phyloP scores from a whole-genome alignment of 2,329 filamentous ascomycete species.

The Aspergillus latus region DNA sequence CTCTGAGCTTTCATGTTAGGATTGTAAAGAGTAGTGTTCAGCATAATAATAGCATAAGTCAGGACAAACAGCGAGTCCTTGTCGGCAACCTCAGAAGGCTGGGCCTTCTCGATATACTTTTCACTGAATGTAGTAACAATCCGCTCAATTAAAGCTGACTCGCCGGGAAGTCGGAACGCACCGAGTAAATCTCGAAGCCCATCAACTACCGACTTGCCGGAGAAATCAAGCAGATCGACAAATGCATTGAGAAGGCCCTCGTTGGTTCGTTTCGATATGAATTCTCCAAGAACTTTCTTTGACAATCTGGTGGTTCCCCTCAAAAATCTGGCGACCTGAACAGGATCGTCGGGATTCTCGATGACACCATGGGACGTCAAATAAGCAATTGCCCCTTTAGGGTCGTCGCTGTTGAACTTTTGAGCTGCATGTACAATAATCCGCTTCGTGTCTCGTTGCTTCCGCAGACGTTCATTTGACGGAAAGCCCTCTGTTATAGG shows the following conservation, averaged over 20 bases:
- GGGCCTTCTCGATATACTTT: conserved; percentile 71
- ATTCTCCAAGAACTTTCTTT: conserved; percentile 89
- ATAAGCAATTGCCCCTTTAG: conserved; percentile 83
- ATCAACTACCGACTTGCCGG: conserved; percentile 82
- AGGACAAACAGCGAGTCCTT: conserved; percentile 87
- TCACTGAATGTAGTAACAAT: conserved; percentile 86
- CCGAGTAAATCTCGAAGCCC: conserved; percentile 83
- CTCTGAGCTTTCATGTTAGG: conserved; percentile 74
- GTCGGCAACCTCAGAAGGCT: conserved; percentile 73
- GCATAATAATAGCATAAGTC: conserved; percentile 94
- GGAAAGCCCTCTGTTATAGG: conserved; percentile 66
- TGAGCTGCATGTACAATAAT: conserved; percentile 82
- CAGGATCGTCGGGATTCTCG: conserved; percentile 68
- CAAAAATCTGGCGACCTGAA: conserved; percentile 80
- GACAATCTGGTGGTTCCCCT: conserved; percentile 84
- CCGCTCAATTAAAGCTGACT: conserved; percentile 87
- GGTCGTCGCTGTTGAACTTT: conserved; percentile 97
- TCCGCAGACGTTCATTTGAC: conserved; percentile 62
- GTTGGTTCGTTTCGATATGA: conserved; percentile 85
- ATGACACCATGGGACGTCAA: conserved; percentile 85
- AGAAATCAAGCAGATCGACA: conserved; percentile 83
- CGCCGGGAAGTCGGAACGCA: conserved; percentile 88
- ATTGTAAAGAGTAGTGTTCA: conserved; percentile 97
- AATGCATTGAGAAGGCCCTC: conserved; percentile 82
- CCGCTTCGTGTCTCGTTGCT: conserved; percentile 77